These are phyloP conservation scores for Penicillium bialowiezense DNA, from an alignment of 495 filamentous ascomycete species.

Conservation along the genomic window DNA sequence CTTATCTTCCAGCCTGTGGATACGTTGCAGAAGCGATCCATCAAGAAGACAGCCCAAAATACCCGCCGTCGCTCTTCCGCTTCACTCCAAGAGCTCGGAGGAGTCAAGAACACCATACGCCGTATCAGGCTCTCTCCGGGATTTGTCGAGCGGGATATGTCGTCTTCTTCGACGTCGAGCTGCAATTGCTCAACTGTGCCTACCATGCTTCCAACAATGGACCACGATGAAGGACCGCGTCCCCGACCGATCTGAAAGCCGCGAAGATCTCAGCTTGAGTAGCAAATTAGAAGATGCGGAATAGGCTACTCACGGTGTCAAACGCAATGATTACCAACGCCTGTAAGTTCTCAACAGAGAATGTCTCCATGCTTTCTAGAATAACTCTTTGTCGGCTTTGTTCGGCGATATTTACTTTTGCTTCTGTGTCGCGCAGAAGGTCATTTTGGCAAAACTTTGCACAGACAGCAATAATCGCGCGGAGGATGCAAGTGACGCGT, in stretches of 20 bases:
- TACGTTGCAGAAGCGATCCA: conserved; percentile 26
- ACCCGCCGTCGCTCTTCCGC: conserved; percentile 24
- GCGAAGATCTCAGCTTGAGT: neutral
- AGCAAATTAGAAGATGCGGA: conserved; percentile 1
- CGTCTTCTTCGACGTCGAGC: conserved; percentile 21
- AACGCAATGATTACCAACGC: conserved; percentile 26
- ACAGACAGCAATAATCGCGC: conserved; percentile 20
- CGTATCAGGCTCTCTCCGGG: conserved; percentile 24
- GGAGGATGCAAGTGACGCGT: conserved; percentile 12
- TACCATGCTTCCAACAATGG: conserved; percentile 24
- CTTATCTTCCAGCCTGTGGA: conserved; percentile 27
- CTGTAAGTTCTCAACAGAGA: conserved; percentile 30
- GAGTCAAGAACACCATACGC: conserved; percentile 29
- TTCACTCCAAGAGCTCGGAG: conserved; percentile 20
- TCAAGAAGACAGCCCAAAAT: conserved; percentile 26
- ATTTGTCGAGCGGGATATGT: neutral
- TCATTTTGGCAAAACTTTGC: conserved; percentile 8
- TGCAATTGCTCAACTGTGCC: conserved; percentile 27
- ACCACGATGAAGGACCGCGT: conserved; percentile 29
- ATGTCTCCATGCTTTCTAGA: conserved; percentile 18
- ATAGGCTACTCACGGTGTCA: conserved; percentile 18
- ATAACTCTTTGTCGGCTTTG: conserved; percentile 21
- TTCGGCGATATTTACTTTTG: conserved; percentile 8
- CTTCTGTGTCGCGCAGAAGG: neutral
- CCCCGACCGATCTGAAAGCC: conserved; percentile 20